These are phyloP conservation scores for Lolium perenne DNA, from an alignment of 176 grass and related monocot species.

Conservation along the genomic window DNA sequence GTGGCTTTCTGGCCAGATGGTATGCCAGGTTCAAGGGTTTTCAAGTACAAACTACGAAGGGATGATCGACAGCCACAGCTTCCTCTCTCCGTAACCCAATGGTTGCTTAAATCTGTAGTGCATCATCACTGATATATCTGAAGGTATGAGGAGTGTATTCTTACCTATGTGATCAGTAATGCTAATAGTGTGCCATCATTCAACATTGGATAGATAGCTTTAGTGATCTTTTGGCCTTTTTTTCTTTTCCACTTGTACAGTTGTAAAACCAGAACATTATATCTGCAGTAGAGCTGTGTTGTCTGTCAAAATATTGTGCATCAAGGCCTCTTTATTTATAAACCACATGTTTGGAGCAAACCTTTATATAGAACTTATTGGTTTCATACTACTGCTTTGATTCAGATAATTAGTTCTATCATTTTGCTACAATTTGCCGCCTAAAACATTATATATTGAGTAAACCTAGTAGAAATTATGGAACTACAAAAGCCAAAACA, in stretches of 20 bases:
- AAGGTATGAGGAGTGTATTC: conserved; percentile 46
- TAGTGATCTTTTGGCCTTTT: not conserved
- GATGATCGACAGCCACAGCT: conserved; percentile 62
- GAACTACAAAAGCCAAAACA: not conserved
- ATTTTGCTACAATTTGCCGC: not conserved
- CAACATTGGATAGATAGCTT: not conserved
- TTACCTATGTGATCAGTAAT: conserved; percentile 62
- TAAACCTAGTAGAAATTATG: conserved; percentile 16
- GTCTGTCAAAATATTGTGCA: too few species aligned
- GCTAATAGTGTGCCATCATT: conserved; percentile 46
- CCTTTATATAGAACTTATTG: not conserved
- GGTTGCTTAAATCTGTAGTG: conserved; percentile 35
- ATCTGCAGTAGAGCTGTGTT: too few species aligned
- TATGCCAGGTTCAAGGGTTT: conserved; percentile 42
- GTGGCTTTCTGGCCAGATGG: conserved; percentile 39
- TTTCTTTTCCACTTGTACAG: not conserved
- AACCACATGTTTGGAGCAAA: not conserved
- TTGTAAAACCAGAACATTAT: too few species aligned
- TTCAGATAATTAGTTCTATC: conserved; percentile 9
- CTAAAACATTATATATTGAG: not conserved
- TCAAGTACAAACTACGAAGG: conserved; percentile 57
- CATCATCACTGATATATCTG: conserved; percentile 64
- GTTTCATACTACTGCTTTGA: not conserved
- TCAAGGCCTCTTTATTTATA: not conserved
- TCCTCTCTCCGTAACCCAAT: conserved; percentile 48